phyloP scores from a whole-genome alignment of 2,329 filamentous ascomycete species.

The Penicillium sp. region DNA sequence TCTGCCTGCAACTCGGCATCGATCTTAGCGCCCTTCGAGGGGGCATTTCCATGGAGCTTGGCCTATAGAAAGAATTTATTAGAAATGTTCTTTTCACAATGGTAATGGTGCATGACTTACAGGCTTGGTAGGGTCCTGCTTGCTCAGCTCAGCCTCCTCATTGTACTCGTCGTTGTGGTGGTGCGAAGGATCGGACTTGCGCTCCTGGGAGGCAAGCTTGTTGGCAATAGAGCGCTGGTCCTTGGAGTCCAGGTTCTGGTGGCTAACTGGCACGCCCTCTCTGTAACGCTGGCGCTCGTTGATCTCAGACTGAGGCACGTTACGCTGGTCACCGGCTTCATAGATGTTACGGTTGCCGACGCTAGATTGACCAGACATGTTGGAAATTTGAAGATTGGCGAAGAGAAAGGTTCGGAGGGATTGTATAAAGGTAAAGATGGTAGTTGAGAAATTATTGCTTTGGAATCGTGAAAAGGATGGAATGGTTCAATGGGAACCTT shows the following conservation, averaged over 20 bases:
- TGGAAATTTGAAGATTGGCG: constrained; percentile 1
- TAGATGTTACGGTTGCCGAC: constrained; percentile 68
- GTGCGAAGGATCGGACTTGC: constrained; percentile 27
- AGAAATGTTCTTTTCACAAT: constrained; percentile 2
- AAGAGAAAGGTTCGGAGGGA: neutral
- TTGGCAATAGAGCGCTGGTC: constrained; percentile 48
- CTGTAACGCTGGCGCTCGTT: constrained; percentile 62
- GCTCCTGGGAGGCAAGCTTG: constrained; percentile 39
- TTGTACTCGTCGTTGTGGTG: constrained; percentile 30
- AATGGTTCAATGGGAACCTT: neutral
- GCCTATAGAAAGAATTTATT: constrained; percentile 32
- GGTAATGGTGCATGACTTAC: constrained; percentile 27
- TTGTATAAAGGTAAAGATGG: neutral
- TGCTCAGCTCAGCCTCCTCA: constrained; percentile 37
- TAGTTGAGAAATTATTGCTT: neutral
- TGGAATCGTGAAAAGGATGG: neutral
- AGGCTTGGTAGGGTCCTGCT: constrained; percentile 45
- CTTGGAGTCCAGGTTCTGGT: constrained; percentile 68
- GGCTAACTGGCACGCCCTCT: constrained; percentile 70
- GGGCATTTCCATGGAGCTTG: constrained; percentile 46
- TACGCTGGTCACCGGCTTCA: constrained; percentile 75
- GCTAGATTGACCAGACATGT: constrained; percentile 55
- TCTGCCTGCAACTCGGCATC: constrained; percentile 46
- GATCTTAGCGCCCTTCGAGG: constrained; percentile 49
- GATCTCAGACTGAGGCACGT: constrained; percentile 54